Conservation (phyloP, 1,284 basidiomycete genomes). For the Papiliotrema laurentii region DNA sequence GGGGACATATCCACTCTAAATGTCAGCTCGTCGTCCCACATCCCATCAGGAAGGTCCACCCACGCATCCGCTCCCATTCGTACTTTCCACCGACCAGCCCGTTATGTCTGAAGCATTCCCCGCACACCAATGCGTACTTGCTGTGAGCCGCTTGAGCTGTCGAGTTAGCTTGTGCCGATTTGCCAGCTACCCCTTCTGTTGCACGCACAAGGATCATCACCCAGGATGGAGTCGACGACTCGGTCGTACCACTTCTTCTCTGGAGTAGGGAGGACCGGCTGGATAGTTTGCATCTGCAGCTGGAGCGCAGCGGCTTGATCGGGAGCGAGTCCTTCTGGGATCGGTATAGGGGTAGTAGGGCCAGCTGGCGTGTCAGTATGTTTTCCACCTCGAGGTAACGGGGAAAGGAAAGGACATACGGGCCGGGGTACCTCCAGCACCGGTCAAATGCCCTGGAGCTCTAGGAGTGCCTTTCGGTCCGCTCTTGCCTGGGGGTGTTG, state of each 20-base stretch:
- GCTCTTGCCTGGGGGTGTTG: constrained; percentile 1
- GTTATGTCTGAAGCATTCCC: constrained; percentile 88
- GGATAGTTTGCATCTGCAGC: constrained; percentile 40
- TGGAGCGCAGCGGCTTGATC: constrained; percentile 43
- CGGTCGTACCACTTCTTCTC: constrained; percentile 85
- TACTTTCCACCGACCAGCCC: constrained; percentile 79
- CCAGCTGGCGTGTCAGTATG: too few species aligned
- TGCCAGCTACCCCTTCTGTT: constrained; percentile 43
- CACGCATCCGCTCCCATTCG: constrained; percentile 85
- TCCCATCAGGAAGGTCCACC: constrained; percentile 36
- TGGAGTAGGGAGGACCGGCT: constrained; percentile 53
- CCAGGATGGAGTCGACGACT: constrained; percentile 76
- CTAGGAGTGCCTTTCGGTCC: constrained; percentile 28
- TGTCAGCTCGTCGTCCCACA: constrained; percentile 1
- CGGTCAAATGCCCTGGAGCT: constrained; percentile 38
- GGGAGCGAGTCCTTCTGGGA: constrained; percentile 33
- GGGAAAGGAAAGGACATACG: too few species aligned
- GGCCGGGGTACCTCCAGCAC: constrained; percentile 33
- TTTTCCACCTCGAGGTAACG: too few species aligned
- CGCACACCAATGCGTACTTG: constrained; percentile 91
- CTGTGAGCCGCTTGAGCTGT: constrained; percentile 46
- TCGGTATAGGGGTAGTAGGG: constrained; percentile 20
- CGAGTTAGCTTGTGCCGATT: constrained; percentile 11
- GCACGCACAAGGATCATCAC: constrained; percentile 66
- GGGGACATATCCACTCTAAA: constrained; percentile 46